Evolutionary conservation across 164 flowering plant genomes (phyloP).

Genomic region (Platanus orientalis): DNA sequence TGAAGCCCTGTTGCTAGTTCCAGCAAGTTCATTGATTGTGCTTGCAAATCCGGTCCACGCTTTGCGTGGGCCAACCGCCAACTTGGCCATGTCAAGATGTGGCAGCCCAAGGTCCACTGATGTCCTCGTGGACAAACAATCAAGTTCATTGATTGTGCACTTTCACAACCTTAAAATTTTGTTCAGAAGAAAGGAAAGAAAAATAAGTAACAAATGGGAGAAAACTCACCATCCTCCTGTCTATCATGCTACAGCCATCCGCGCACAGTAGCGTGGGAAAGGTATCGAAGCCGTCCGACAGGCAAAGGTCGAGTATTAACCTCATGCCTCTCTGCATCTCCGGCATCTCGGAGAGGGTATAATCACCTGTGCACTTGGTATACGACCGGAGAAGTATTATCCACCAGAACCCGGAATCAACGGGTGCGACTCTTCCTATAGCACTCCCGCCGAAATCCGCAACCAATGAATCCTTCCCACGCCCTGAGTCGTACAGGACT

Average conservation of each 20-base stretch:
- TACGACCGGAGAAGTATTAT: constrained; percentile 36
- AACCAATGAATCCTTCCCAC: constrained; percentile 14
- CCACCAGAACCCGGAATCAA: constrained; percentile 54
- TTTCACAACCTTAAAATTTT: too few species aligned
- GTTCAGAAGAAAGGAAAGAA: too few species aligned
- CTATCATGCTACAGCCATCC: constrained; percentile 40
- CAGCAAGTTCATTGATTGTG: too few species aligned
- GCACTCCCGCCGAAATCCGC: constrained; percentile 44
- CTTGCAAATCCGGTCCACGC: too few species aligned
- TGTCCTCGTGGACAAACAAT: too few species aligned
- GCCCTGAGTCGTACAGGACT: constrained; percentile 17
- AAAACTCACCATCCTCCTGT: constrained; percentile 35
- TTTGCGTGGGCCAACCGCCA: too few species aligned
- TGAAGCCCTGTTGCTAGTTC: too few species aligned
- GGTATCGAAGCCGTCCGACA: constrained; percentile 42
- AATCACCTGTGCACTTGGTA: constrained; percentile 27
- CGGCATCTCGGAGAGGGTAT: constrained; percentile 25
- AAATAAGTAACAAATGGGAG: too few species aligned
- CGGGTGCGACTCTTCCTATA: constrained; percentile 48
- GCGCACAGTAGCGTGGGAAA: constrained; percentile 42
- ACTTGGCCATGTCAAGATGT: too few species aligned
- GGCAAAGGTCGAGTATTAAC: constrained; percentile 34
- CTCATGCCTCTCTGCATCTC: constrained; percentile 37
- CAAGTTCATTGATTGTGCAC: too few species aligned
- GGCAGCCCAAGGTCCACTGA: too few species aligned